Base-by-base conservation (phyloP, 768 basidiomycete species). In the Macrolepiota dolichaula region DNA sequence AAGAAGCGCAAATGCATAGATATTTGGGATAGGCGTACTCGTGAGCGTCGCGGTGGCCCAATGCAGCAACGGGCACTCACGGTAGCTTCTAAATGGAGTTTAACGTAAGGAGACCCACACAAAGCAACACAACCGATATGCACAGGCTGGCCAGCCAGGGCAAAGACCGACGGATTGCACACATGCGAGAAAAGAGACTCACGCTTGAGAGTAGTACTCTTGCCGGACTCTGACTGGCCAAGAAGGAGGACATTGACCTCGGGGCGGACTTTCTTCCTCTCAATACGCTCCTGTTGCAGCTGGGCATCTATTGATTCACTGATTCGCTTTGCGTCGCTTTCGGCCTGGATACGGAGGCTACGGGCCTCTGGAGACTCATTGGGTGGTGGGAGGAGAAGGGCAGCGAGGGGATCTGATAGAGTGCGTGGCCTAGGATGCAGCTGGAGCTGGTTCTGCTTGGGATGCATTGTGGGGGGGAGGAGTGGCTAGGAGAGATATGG, bases 131-230 rank as follows among this genome's bases (percentile, higher is more conserved):
- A 37, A 25, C n/a, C 44, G 44, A 49, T 51, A 51, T 51, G 57
- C 51, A 50, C 25, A 61, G 55, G 62, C 62, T 55, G 62, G 36
- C 50, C 11, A 53, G 11, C 50, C 37, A 61, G 27, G 52, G 40
- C 22, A 22, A 63, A 58, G 60, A 42, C 60, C 57, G 47, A 46
- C 47, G 54, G 29, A 54, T 40, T 53, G 46, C 37, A 60, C 17
- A 46, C 37, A 32, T 36, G 37, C 19, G 27, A 54, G 37, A 40
- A n/a, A n/a, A 56, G 51, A 59, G 54, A 86, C 91, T 84, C 79
- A 92, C 91, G 91, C 77, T 92, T 92, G 67, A 93, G 79, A 7
- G 91, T 91, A 9, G 92, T 94, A 70, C 89, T 91, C 79, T 93
- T 94, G 42, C 91, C 92, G 68, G 89, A 92, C 80, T 93, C 91